Percentiles rank a stretch among this genome's conserved stretches.
Conservation (phyloP, 2,329 filamentous ascomycete species). For the Endoconidiophora polonica region DNA sequence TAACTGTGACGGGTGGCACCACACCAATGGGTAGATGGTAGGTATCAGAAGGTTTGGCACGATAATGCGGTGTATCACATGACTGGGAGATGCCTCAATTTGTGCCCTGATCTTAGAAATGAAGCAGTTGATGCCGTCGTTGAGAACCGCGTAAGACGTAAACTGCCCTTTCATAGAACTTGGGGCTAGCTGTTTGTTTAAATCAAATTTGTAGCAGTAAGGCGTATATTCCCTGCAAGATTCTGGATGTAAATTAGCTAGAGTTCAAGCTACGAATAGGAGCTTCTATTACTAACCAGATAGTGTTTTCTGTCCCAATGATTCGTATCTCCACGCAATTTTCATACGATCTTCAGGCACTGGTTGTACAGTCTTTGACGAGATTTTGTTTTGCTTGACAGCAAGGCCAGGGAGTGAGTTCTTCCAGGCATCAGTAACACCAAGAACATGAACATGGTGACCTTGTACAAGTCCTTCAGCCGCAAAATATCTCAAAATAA, state of each 20-base stretch:
- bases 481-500: conserved; percentile 73
- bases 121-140: conserved; percentile 30
- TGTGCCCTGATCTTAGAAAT: conserved; percentile 39
- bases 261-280: neutral
- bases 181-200: conserved; percentile 44
- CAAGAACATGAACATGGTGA: conserved; percentile 74
- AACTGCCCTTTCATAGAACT: conserved; percentile 33
- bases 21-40: conserved; percentile 57
- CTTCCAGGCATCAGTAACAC: conserved; percentile 63
- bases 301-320: conserved; percentile 40
- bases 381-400: conserved; percentile 3
- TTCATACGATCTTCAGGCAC: conserved; percentile 57
- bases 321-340: conserved; percentile 96
- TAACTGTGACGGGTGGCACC: conserved; percentile 53
- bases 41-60: conserved; percentile 78
- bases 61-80: conserved; percentile 60
- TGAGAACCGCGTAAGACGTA: conserved; percentile 19
- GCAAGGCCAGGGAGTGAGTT: conserved; percentile 63
- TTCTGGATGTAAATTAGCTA: neutral
- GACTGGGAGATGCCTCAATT: conserved; percentile 39
- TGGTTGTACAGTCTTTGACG: neutral
- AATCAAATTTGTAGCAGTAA: conserved; percentile 61
- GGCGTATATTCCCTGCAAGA: conserved; percentile 17
- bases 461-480: conserved; percentile 87
- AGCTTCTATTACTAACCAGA: neutral